Evolutionary conservation across 176 grass and related monocot genomes (phyloP).

Genomic region (Carex pumila): DNA sequence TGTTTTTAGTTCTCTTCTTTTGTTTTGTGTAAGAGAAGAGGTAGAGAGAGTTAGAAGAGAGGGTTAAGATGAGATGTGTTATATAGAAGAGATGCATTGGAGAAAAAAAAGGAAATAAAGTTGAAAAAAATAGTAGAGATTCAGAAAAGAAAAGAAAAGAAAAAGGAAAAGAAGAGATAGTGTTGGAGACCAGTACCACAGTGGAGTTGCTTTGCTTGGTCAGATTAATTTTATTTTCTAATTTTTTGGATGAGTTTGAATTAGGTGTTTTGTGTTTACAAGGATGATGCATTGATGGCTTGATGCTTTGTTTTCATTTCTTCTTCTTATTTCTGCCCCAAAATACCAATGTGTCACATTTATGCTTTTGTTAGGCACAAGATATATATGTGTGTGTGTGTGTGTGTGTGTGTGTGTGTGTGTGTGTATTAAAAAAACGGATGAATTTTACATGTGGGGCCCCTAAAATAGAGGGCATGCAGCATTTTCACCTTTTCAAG

Average conservation of each 20-base stretch:
- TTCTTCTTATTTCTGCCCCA: background rate
- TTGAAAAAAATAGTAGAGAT: background rate
- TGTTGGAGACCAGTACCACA: conserved; percentile 20
- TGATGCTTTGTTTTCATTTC: background rate
- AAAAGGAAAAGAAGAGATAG: conserved; percentile 17
- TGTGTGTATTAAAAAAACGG: background rate
- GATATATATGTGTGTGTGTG: too few species aligned
- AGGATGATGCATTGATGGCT: background rate
- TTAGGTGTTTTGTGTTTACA: background rate
- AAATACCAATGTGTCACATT: background rate
- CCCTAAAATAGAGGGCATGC: background rate
- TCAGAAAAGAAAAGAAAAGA: background rate
- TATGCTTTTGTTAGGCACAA: background rate
- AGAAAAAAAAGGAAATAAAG: conserved; percentile 28
- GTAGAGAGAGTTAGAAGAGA: conserved; percentile 14
- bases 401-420: too few species aligned
- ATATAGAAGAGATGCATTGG: conserved; percentile 30
- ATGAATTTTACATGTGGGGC: background rate
- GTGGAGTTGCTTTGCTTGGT: conserved; percentile 16
- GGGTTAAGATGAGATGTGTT: background rate
- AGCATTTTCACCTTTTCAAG: background rate
- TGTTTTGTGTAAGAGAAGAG: conserved; percentile 3
- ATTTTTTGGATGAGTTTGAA: background rate
- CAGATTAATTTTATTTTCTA: background rate
- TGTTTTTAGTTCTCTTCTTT: background rate